Base-by-base conservation (phyloP, 805 yeast species). In the Yarrowia bubula region DNA sequence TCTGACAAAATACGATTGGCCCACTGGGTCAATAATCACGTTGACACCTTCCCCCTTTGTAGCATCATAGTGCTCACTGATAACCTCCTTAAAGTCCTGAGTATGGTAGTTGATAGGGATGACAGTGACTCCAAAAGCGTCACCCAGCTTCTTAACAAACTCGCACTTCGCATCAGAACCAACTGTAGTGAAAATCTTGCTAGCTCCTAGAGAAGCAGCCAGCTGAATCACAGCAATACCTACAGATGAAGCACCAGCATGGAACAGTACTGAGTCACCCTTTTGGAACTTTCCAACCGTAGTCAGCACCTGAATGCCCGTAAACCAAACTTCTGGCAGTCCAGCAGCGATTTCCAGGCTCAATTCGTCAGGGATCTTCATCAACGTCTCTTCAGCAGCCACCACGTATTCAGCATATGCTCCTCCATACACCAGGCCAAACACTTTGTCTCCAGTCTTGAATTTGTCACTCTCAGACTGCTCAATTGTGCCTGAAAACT, bases 201-300 rank as follows among this genome's bases (percentile, higher is more conserved):
- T 69, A 44, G 78, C 76, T 0, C 77, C 78, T 0, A 75, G 67
- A 6, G 71, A 31, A 60, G 76, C 77, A n/a, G 78, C 78, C 18
- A 77, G 68, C 66, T 76, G 78, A n/a, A 75, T 69, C 8, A 73
- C 71, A 8, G 76, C 77, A n/a, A 74, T 68, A 1, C 79, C 79
- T 1, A 72, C 72, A 0, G 72, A 72, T 9, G 74, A 70, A 32
- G 77, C 74, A 0, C 79, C 79, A 32, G 75, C 76, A 65, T 72
- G 78, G 33, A 78, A 69, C 44, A 75, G 68, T 13, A 77, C 68
- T 18, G 70, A 63, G 48, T 74, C 71, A 14, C 73, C 72, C 68
- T 70, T 67, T 38, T 67, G 58, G 57, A 76, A 67, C 15, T 66
- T 64, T n/a, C 74, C 77, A 1, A 73, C 75, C 37, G 66, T 33